Percentiles rank a stretch among this genome's conserved stretches.
Conservation (phyloP, 257 asterid genomes). For the Solanum chiquidenum region DNA sequence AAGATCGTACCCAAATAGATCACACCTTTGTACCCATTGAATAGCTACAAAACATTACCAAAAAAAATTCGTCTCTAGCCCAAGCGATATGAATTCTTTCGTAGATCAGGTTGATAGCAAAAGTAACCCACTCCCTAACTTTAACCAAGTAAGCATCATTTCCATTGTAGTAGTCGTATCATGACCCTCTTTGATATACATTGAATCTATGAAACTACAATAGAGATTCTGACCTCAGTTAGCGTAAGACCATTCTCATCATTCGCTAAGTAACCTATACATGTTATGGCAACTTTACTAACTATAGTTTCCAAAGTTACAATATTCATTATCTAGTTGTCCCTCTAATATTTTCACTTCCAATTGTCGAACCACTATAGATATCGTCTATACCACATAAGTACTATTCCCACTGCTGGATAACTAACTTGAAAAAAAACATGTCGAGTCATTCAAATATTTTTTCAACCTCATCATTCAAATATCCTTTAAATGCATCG, state of each 20-base stretch:
- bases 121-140: not conserved
- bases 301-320: no score
- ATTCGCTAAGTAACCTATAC: not conserved
- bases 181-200: no score
- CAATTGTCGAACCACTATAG: not conserved
- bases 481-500: not conserved
- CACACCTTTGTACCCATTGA: not conserved
- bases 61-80: accelerated
- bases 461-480: not conserved
- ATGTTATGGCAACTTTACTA: not conserved
- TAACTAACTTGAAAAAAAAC: not conserved
- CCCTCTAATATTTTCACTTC: not conserved
- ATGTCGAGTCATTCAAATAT: not conserved
- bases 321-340: no score
- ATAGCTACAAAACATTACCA: not conserved
- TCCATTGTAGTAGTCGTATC: no score
- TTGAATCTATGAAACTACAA: not conserved
- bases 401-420: no score
- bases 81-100: not conserved
- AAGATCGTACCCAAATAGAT: not conserved
- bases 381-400: not conserved
- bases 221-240: not conserved
- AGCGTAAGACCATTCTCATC: not conserved
- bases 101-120: not conserved
- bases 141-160: not conserved